Evolutionary conservation across 2,329 filamentous ascomycete species (phyloP), one percentile per base, ranked within the genome.

Genomic region (Phyllosticta citriasiana): DNA sequence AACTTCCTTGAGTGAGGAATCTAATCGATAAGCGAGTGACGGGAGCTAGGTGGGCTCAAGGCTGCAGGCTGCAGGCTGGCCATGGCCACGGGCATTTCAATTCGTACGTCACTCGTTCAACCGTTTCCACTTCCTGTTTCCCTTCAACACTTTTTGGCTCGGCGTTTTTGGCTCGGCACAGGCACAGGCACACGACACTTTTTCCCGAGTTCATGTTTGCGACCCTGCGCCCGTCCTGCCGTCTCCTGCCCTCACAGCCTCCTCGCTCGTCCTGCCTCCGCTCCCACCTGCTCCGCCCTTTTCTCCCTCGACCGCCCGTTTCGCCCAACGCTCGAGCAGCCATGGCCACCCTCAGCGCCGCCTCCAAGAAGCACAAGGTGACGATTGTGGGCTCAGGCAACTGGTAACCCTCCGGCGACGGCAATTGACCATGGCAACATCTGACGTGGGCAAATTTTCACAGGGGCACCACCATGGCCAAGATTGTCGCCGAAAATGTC

Each of bases 391-490:
- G 94, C 68, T 97, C 93, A 58, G 94, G 94, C 70, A 99, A 99
- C 77, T 99, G 94, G 91, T 93, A 80, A 64, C 80, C 58, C 26
- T 40, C 56, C 50, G 53, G 27, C 40, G 40, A 47, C 14, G 16
- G 40, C 40, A n/a, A 47, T n/a, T 47, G 40, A 47, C 3, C 19
- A 10, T 60, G n/a, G 54, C 35, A 16, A 33, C 27, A 25, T 50
- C 52, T 58, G n/a, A 53, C 59, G 56, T 62, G 56, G 19, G 51
- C 56, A 30, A 30, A 30, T 30, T 30, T 64, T 65, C 60, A 40
- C 63, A 94, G 89, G 92, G 94, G 94, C 69, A 96, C 91, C 63
- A 96, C 94, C 63, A 97, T 99, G 76, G 87, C 92, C 73, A 99
- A 99, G 78, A 95, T 99, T 64, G 84, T 97, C 58, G 92, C 92